A percentile compares a stretch with the other conserved stretches of the same genome.
Conservation (phyloP, 225 moss, liverwort and hornwort genomes). For the Takakia lepidozioides region DNA sequence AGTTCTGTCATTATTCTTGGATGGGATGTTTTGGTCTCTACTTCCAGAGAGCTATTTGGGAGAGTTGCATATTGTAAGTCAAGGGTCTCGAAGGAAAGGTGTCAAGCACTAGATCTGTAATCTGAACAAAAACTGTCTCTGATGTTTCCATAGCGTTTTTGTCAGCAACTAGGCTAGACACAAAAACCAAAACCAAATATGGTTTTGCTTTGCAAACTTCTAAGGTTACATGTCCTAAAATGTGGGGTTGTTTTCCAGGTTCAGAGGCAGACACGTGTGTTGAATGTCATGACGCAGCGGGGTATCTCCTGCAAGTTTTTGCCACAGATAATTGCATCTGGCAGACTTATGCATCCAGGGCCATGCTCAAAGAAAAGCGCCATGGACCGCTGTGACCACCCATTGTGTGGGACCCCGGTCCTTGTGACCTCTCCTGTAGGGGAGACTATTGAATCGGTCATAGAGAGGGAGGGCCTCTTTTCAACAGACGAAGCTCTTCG, state of each 20-base stretch:
- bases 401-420: slow-evolving; percentile 97
- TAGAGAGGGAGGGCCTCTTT: slow-evolving; percentile 84
- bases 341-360: slow-evolving; percentile 93
- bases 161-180: too few species aligned
- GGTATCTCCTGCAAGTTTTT: slow-evolving; percentile 76
- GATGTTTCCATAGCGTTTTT: too few species aligned
- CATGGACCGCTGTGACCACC: slow-evolving; percentile 93
- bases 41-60: too few species aligned
- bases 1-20: too few species aligned
- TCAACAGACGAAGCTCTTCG: slow-evolving; percentile 86
- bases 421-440: slow-evolving; percentile 91
- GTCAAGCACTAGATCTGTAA: too few species aligned
- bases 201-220: too few species aligned
- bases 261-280: slow-evolving; percentile 85
- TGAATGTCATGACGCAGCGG: slow-evolving; percentile 91
- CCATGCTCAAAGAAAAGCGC: slow-evolving; percentile 90
- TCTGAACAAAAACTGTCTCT: too few species aligned
- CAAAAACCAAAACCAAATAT: too few species aligned
- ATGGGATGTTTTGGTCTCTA: too few species aligned
- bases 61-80: too few species aligned
- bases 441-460: slow-evolving; percentile 74
- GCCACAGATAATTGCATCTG: slow-evolving; percentile 92
- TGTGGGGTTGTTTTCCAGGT: slow-evolving; percentile 29
- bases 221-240: too few species aligned
- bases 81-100: too few species aligned